Conservation (phyloP, 352 stramenopile species). For the Pythium scleroteichum region DNA sequence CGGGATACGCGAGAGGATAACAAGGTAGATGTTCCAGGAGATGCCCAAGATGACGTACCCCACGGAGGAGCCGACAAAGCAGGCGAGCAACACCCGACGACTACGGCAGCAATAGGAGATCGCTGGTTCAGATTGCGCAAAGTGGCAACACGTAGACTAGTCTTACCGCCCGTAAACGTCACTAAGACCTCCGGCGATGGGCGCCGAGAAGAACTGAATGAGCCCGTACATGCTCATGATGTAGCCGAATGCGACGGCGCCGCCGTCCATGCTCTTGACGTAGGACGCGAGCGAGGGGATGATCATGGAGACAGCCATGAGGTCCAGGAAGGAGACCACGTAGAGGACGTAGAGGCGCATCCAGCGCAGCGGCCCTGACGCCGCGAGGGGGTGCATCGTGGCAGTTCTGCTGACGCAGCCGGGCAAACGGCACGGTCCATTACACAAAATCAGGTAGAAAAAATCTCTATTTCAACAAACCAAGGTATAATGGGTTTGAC, state of each 20-base stretch:
- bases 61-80: conserved; percentile 56
- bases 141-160: background rate
- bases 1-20: conserved; percentile 72
- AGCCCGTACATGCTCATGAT: conserved; percentile 87
- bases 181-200: conserved; percentile 69
- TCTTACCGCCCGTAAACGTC: conserved; percentile 63
- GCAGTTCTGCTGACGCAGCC: background rate
- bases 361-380: conserved; percentile 25
- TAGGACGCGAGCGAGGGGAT: conserved; percentile 79
- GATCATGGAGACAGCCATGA: conserved; percentile 84
- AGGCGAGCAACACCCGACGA: conserved; percentile 57
- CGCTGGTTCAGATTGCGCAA: too few species aligned
- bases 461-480: too few species aligned
- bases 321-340: conserved; percentile 79
- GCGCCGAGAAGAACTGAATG: conserved; percentile 82
- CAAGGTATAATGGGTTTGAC: too few species aligned
- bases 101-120: conserved; percentile 14
- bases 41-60: conserved; percentile 71
- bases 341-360: conserved; percentile 59
- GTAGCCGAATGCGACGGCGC: conserved; percentile 63
- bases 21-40: conserved; percentile 80
- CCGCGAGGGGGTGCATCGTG: background rate
- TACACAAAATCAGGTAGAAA: too few species aligned
- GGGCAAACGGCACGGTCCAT: background rate
- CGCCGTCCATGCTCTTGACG: conserved; percentile 76